phyloP scores from a whole-genome alignment of 345 rosid genomes.

The Populus deltoides region DNA sequence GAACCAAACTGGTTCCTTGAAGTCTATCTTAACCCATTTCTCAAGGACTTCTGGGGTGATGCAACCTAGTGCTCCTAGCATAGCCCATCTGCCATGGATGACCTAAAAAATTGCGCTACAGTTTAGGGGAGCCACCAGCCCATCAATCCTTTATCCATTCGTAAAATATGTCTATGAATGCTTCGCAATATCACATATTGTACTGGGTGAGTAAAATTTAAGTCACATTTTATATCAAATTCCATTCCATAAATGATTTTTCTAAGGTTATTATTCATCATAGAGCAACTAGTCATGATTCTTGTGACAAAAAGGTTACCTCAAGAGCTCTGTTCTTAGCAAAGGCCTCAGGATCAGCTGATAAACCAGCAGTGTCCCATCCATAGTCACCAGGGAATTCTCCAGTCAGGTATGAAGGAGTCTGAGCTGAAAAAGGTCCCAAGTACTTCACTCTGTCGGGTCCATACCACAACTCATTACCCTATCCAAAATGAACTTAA shows the following conservation, averaged over 20 bases:
- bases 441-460: constrained; percentile 93
- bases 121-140: not conserved
- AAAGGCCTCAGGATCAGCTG: constrained; percentile 95
- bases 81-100: constrained; percentile 96
- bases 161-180: not conserved
- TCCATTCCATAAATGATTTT: too few species aligned
- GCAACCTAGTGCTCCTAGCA: constrained; percentile 96
- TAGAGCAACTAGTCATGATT: not conserved
- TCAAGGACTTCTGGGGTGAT: constrained; percentile 83
- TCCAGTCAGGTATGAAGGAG: constrained; percentile 85
- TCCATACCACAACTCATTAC: constrained; percentile 88
- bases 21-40: constrained; percentile 76
- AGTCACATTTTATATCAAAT: not conserved
- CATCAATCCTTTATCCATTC: not conserved
- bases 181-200: not conserved
- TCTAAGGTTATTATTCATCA: not conserved
- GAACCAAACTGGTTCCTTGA: constrained; percentile 99
- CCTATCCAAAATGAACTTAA: constrained; percentile 31
- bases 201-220: not conserved
- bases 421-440: constrained; percentile 97
- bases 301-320: constrained; percentile 29
- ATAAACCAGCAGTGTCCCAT: constrained; percentile 95
- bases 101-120: constrained; percentile 38
- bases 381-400: constrained; percentile 97
- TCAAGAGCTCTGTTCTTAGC: constrained; percentile 97